phyloP scores from a whole-genome alignment of 2,329 filamentous ascomycete species.

The Fusarium papillatum region DNA sequence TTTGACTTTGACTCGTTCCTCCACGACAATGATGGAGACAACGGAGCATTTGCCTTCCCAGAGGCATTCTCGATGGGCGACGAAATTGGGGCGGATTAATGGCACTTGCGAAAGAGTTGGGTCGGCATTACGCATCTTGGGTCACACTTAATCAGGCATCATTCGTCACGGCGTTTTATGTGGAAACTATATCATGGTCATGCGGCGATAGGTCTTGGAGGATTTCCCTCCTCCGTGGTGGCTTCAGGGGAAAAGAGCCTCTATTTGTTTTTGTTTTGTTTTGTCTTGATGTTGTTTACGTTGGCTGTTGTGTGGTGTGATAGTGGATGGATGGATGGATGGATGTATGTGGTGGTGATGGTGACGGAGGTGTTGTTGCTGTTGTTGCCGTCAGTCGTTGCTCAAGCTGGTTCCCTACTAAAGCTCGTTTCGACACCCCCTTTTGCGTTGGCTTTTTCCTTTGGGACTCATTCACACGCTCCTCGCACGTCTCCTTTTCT shows the following conservation, averaged over 20 bases:
- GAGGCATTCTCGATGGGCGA: conserved; percentile 65
- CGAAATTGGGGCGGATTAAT: conserved; percentile 71
- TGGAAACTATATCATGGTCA: conserved; percentile 57
- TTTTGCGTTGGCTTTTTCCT: conserved; percentile 32
- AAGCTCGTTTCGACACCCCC: conserved; percentile 24
- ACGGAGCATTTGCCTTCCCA: conserved; percentile 67
- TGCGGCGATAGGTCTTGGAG: conserved; percentile 53
- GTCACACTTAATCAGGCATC: conserved; percentile 55
- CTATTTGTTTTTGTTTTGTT: conserved; percentile 38
- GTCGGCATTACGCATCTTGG: conserved; percentile 47
- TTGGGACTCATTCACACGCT: conserved; percentile 20
- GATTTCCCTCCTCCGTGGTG: conserved; percentile 46
- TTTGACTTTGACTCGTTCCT: conserved; percentile 79
- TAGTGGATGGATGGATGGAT: conserved; percentile 4
- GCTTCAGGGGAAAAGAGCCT: conserved; percentile 50
- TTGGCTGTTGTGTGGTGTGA: conserved; percentile 31
- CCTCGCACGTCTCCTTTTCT: conserved; percentile 31
- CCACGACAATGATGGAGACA: conserved; percentile 65
- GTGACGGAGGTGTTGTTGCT: background rate
- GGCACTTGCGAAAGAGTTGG: conserved; percentile 34
- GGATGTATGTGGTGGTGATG: background rate
- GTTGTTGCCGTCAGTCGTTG: conserved; percentile 8
- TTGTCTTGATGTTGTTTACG: conserved; percentile 30
- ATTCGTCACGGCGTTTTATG: conserved; percentile 55
- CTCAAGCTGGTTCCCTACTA: conserved; percentile 26